Evolutionary conservation across 1,139 yeast genomes (phyloP), one percentile per base, ranked within the genome.

Genomic region (Yamadazyma atlantica): DNA sequence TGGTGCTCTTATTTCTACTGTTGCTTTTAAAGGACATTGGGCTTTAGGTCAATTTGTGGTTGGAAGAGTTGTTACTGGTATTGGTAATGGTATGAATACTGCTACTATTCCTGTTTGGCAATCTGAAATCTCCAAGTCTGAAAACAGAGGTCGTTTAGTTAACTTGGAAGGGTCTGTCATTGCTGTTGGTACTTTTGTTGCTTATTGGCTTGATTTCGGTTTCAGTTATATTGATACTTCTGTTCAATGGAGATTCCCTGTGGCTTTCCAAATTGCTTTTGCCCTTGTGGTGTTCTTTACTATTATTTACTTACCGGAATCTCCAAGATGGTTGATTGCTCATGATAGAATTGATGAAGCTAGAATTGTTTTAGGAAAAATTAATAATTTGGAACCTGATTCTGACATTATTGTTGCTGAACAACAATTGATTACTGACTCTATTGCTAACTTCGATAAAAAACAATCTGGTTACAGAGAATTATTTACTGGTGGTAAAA

Each of bases 31-130:
- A 37, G 73, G 60, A 12, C 58, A 62, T 49, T 67, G 73, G 73
- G 62, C 60, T 38, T 63, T 82, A 41, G 85, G 83, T 24, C 92
- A 84, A 52, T 78, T 85, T 38, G 78, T 84, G 32, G 66, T 82
- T 40, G 95, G 90, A 13, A 75, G 95, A 63, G 79, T 83, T 41
- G 64, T 84, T 31, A 77, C 88, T n/a, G 95, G 95, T 45, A 45
- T 82, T 30, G 95, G 95, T 49, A 82, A 82, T 48, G 95, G 95
- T 47, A 57, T 82, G 57, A 82, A 80, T 54, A 85, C 92, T 16
- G 84, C 90, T 22, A 82, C 90, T 26, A 80, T 85, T 42, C 95
- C 95, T 12, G 81, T 82, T 46, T 84, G 87, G 81, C 88, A 85
- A 59, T 78, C 92, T 0, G 95, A 85, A 61, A 77, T 83, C 73